Percentiles rank a stretch among this genome's conserved stretches.
phyloP scores from a whole-genome alignment of 2,329 filamentous ascomycete genomes.

The Fusarium sp. region DNA sequence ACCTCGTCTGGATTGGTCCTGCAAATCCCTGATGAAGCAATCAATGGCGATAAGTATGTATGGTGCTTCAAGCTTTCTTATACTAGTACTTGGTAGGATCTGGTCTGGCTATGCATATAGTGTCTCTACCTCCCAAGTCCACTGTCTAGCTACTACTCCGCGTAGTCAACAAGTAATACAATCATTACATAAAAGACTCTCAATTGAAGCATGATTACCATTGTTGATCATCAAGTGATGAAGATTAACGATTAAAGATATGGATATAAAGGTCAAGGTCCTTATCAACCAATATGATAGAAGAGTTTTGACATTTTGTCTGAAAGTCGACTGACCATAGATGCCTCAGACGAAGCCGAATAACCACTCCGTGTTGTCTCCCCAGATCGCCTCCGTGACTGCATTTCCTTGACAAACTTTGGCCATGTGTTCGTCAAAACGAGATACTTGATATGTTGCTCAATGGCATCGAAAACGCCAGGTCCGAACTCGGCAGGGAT shows the following conservation, averaged over 20 bases:
- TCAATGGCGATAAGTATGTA: neutral
- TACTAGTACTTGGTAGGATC: neutral
- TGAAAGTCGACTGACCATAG: neutral
- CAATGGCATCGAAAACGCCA: neutral
- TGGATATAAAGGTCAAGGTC: neutral
- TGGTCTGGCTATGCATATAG: neutral
- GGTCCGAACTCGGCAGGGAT: neutral
- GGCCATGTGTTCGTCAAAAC: neutral
- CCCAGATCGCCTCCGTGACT: neutral
- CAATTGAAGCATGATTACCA: neutral
- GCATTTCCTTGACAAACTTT: neutral
- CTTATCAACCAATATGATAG: neutral
- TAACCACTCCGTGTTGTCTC: neutral
- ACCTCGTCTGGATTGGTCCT: neutral
- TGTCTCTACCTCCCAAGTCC: no score
- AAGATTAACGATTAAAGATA: neutral
- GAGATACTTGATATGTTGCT: neutral
- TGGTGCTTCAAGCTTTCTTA: neutral
- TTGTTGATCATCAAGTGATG: neutral
- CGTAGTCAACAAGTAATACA: neutral
- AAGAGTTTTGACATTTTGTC: neutral
- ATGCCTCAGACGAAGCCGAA: neutral
- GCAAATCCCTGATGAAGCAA: neutral
- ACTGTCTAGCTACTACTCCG: no score
- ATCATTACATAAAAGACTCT: neutral